Evolutionary conservation across 805 yeast species (phyloP), one percentile per base, ranked within the genome.

Genomic region (Starmerella sp.): DNA sequence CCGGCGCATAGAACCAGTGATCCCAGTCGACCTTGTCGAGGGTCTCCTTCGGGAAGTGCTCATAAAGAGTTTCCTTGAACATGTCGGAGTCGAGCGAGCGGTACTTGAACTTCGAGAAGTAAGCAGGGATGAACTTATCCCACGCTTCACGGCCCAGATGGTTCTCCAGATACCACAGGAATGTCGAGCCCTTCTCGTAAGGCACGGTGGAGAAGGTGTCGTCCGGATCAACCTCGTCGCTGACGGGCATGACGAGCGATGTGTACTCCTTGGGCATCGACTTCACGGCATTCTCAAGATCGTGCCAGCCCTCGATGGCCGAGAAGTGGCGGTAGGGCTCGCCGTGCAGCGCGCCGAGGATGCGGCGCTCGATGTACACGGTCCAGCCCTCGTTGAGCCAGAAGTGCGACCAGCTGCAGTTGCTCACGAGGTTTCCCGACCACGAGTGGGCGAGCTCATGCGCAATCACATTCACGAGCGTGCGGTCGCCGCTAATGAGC

Each of bases 351-450:
- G 75, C 77, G 15, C 86, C 95, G 32, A 81, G 73, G 56, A 89
- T 88, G 63, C 95, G 75, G 67, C 96, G 78, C 70, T 89, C 96
- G 38, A 89, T 70, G 67, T 89, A 89, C 41, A 89, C 96, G 6
- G 96, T 88, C 96, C 96, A 89, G 38, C 96, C 96, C 72, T 89
- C 96, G 67, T 89, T 89, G 61, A 89, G 77, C 93, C 95, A 89
- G 69, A 89, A 88, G 71, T 88, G 95, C 66, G 86, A 90, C 93
- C 95, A 89, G 0, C 93, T 84, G 63, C 84, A 80, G 69, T 87
- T 89, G 32, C 96, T 89, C 43, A 89, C 95, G 60, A 88, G 76
- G 66, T 89, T 89, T 45, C 96, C 96, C 1, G 87, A 78, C 95
- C 96, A 89, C 42, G 95, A 84, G 68, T 89, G 96, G 0, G 95